Base-by-base conservation (phyloP, 2,329 filamentous ascomycete genomes). In the Trichothecium roseum region DNA sequence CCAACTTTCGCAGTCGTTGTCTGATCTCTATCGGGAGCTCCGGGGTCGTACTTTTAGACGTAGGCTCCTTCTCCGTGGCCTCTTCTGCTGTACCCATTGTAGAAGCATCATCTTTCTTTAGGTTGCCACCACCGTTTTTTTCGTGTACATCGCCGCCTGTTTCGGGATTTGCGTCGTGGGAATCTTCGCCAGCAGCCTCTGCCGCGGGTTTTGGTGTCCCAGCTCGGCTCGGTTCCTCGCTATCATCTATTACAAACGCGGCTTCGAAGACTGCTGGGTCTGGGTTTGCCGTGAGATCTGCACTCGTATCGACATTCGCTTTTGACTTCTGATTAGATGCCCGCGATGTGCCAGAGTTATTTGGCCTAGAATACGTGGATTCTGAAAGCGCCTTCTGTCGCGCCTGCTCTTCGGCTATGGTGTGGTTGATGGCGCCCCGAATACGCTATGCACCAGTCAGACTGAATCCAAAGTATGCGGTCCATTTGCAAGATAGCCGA, bases 401-500 rank as follows among this genome's bases (percentile, higher is more conserved):
- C 39, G 85, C 83, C 60, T 94, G 85, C 62, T 95, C 88, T 63
- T 94, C 86, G 50, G 86, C 84, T 51, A 95, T 91, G 50, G 81
- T 81, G 49, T 79, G 78, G 56, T 94, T 84, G 56, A 94, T 86
- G 40, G 82, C 83, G 50, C 81, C 84, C 63, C 85, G 84, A 48
- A 94, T 68, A 66, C 84, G 76, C 83, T 91, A 54, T 15, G 14
- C 12, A 26, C 3, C n/a, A 22, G 28, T 30, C 24, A 36, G 30
- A 31, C 22, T 32, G 35, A 18, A 29, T 6, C 13, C n/a, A 7
- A 13, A 29, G 28, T 14, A 14, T 29, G n/a, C 15, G 10, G 6
- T 24, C 6, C 7, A n/a, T 29, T 8, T 7, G 28, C 5, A 29
- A 29, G 7, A 13, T 16, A 14, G 6, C 4, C 16, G 5, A 29